phyloP scores from a whole-genome alignment of 1,139 yeast species.

The Candida sp. region DNA sequence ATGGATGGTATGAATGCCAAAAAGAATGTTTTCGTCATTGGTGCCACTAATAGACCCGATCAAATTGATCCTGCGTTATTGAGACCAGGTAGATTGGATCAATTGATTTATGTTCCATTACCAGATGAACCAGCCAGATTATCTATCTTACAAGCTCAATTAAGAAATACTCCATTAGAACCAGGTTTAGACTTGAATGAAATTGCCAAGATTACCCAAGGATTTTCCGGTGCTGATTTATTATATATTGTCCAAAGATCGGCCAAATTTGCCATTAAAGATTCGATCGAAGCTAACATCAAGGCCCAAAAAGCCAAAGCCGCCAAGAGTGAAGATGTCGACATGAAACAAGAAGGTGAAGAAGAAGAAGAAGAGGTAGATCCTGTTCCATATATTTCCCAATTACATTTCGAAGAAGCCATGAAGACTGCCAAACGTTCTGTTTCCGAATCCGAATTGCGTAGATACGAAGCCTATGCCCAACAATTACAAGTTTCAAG shows the following conservation, averaged over 20 bases:
- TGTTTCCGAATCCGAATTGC: constrained; percentile 94
- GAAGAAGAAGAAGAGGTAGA: constrained; percentile 71
- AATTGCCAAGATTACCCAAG: constrained; percentile 90
- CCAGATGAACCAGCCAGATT: constrained; percentile 95
- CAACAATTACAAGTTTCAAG: constrained; percentile 95
- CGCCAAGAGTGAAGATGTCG: constrained; percentile 57
- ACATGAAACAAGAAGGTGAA: constrained; percentile 43
- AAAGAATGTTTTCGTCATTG: constrained; percentile 97
- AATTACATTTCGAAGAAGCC: constrained; percentile 95
- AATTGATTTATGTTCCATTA: constrained; percentile 95
- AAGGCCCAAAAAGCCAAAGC: constrained; percentile 51
- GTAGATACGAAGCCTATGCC: constrained; percentile 98
- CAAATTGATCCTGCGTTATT: constrained; percentile 98
- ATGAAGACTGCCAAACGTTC: constrained; percentile 99
- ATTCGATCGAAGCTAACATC: constrained; percentile 85
- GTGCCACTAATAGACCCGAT: constrained; percentile 99
- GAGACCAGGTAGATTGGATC: constrained; percentile 99
- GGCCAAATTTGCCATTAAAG: constrained; percentile 98
- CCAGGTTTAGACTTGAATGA: constrained; percentile 89
- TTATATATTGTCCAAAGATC: constrained; percentile 97
- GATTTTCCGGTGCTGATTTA: constrained; percentile 99
- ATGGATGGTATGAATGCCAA: constrained; percentile 99
- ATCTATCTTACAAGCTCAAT: constrained; percentile 91
- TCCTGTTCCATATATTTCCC: constrained; percentile 93
- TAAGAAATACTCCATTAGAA: constrained; percentile 97